These are phyloP conservation scores for Euphorbia celastroides DNA, from an alignment of 441 rosid genomes.

Conservation along the genomic window DNA sequence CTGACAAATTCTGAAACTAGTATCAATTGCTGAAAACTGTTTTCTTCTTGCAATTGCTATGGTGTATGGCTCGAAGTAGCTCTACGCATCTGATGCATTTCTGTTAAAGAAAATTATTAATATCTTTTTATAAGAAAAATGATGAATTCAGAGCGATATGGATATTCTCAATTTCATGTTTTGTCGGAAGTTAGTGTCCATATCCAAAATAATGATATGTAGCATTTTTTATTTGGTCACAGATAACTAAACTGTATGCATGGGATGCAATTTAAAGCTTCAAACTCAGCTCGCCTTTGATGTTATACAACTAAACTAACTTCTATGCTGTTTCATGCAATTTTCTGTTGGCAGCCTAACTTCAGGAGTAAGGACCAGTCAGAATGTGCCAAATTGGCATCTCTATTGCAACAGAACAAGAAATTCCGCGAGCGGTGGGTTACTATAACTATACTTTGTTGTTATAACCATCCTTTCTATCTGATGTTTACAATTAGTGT, in stretches of 20 bases:
- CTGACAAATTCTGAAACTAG: neutral
- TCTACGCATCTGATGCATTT: neutral
- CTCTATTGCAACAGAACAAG: slow-evolving; percentile 3
- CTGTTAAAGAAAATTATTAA: neutral
- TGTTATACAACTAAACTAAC: neutral
- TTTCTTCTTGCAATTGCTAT: neutral
- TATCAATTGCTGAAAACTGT: neutral
- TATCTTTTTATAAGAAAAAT: neutral
- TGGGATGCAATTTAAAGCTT: neutral
- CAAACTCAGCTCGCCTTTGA: neutral
- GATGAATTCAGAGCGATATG: neutral
- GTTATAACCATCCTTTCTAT: too few species aligned
- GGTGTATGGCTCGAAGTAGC: neutral
- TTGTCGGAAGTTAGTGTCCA: neutral
- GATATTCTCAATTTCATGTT: neutral
- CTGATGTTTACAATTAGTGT: neutral
- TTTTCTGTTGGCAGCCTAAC: slow-evolving; percentile 6
- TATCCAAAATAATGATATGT: neutral
- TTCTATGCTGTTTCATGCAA: neutral
- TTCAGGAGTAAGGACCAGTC: neutral
- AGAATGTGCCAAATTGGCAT: neutral
- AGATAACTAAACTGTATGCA: neutral
- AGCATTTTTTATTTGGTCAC: neutral
- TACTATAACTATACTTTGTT: neutral
- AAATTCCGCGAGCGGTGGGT: slow-evolving; percentile 8